Conservation (phyloP, 345 rosid genomes). For the Arabidopsis suecica region DNA sequence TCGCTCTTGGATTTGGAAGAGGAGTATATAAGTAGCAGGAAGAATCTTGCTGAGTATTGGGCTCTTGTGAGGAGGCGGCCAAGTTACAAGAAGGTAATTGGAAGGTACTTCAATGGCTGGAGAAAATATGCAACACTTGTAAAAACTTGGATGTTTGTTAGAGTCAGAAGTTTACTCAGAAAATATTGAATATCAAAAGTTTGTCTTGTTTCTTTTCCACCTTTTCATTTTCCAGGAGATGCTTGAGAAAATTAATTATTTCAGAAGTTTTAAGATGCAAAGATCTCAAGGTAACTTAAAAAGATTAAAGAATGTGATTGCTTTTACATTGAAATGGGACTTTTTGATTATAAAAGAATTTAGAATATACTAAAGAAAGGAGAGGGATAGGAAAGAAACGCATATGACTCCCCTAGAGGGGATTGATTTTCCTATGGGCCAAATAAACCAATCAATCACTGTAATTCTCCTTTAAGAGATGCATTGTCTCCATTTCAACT, state of each 20-base stretch:
- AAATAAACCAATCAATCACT: constrained; percentile 49
- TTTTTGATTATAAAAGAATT: constrained; percentile 54
- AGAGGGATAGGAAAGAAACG: constrained; percentile 27
- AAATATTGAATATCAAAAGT: constrained; percentile 60
- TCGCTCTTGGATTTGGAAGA: constrained; percentile 70
- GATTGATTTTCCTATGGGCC: constrained; percentile 39
- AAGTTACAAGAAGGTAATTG: constrained; percentile 73
- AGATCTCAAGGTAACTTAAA: background rate
- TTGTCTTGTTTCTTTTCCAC: background rate
- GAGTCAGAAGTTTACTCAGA: constrained; percentile 58
- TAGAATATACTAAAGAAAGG: constrained; percentile 49
- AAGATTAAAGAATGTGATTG: constrained; percentile 32
- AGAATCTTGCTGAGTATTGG: constrained; percentile 75
- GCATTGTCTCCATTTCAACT: constrained; percentile 48
- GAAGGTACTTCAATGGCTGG: constrained; percentile 83
- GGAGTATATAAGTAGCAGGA: constrained; percentile 70
- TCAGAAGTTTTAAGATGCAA: background rate
- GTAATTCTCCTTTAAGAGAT: constrained; percentile 47
- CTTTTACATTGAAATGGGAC: constrained; percentile 35
- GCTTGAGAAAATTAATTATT: constrained; percentile 1
- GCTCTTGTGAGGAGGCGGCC: constrained; percentile 65
- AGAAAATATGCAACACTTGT: constrained; percentile 68
- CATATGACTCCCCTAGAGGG: constrained; percentile 47
- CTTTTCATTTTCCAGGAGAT: constrained; percentile 22
- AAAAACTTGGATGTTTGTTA: constrained; percentile 75